These are phyloP conservation scores for Baeospora myosura DNA, from an alignment of 1,284 basidiomycete genomes.

Conservation along the genomic window DNA sequence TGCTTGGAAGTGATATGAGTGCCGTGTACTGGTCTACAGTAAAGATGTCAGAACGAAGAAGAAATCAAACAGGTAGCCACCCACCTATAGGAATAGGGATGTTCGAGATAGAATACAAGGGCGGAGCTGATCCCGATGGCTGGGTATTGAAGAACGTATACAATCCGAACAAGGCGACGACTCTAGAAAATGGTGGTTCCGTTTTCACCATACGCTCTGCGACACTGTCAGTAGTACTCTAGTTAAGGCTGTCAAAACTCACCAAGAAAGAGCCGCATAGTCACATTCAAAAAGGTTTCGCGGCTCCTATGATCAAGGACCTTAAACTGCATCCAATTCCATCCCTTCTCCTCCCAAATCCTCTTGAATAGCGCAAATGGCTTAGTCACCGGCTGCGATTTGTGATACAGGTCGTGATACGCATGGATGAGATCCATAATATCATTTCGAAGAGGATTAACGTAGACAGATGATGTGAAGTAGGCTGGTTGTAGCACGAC, in stretches of 20 bases:
- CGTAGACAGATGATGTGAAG: slow-evolving; percentile 69
- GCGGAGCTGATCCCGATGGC: slow-evolving; percentile 43
- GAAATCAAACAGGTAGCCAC: slow-evolving; percentile 13
- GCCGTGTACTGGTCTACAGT: slow-evolving; percentile 45
- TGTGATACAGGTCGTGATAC: slow-evolving; percentile 41
- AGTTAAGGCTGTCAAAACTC: slow-evolving; percentile 15
- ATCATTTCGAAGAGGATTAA: slow-evolving; percentile 59
- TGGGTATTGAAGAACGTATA: slow-evolving; percentile 66
- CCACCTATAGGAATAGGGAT: slow-evolving; percentile 55
- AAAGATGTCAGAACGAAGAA: slow-evolving; percentile 6
- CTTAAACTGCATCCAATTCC: slow-evolving; percentile 68
- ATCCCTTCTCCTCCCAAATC: slow-evolving; percentile 60
- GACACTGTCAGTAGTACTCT: slow-evolving; percentile 1
- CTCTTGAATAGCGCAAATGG: slow-evolving; percentile 65
- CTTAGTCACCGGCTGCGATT: slow-evolving; percentile 19
- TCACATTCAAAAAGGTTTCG: slow-evolving; percentile 49
- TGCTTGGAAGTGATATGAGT: slow-evolving; percentile 38
- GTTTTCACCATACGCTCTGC: slow-evolving; percentile 47
- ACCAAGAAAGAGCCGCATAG: slow-evolving; percentile 63
- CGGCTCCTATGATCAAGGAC: slow-evolving; percentile 59
- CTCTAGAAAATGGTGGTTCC: slow-evolving; percentile 43
- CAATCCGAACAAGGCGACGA: slow-evolving; percentile 55
- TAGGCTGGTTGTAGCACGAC: slow-evolving; percentile 62
- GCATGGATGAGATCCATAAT: slow-evolving; percentile 40
- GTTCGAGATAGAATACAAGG: slow-evolving; percentile 37